These are phyloP conservation scores for Euphorbia schlechtendalii DNA, from an alignment of 441 rosid species.

Conservation along the genomic window DNA sequence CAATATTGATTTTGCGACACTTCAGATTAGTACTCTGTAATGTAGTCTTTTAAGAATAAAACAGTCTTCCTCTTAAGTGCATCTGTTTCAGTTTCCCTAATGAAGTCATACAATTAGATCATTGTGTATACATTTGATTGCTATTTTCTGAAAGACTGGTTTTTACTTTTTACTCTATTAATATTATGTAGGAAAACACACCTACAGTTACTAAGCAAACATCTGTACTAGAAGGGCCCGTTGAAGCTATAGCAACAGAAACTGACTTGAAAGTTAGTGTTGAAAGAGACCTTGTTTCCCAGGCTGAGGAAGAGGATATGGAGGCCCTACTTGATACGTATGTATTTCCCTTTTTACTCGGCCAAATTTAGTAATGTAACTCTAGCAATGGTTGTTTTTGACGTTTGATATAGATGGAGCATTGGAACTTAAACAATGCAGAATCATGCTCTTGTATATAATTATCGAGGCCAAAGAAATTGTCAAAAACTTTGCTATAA, in stretches of 20 bases:
- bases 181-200: constrained; percentile 64
- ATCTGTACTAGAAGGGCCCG: constrained; percentile 61
- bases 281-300: constrained; percentile 93
- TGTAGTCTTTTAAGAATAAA: not conserved
- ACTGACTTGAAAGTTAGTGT: constrained; percentile 79
- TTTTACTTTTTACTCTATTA: constrained; percentile 5
- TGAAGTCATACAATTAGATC: not conserved
- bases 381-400: not conserved
- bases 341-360: constrained; percentile 23
- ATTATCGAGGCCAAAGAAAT: constrained; percentile 4
- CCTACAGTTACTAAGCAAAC: constrained; percentile 59
- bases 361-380: not conserved
- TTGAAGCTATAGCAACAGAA: constrained; percentile 48
- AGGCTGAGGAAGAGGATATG: constrained; percentile 98
- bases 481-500: not conserved
- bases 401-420: not conserved
- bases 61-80: not conserved
- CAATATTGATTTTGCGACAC: not conserved
- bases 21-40: not conserved
- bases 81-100: not conserved
- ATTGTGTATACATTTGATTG: constrained; percentile 4
- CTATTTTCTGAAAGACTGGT: constrained; percentile 1
- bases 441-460: not conserved
- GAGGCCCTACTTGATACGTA: constrained; percentile 97
- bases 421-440: not conserved